phyloP scores from a whole-genome alignment of 2,329 filamentous ascomycete genomes.

The Beauveria brongniartii region DNA sequence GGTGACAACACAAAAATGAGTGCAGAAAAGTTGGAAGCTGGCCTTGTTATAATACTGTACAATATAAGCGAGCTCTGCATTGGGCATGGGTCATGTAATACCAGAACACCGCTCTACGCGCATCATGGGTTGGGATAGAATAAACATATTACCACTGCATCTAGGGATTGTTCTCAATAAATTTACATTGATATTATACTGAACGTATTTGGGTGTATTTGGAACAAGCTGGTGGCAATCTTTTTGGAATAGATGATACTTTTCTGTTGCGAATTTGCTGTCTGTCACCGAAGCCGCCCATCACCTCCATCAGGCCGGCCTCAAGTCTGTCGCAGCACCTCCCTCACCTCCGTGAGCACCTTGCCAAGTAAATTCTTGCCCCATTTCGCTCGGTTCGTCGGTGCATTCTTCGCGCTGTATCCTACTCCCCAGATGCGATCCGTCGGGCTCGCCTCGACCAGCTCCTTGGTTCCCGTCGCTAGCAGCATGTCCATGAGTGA shows the following conservation, averaged over 20 bases:
- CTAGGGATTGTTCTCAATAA: neutral
- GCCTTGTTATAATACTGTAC: constrained; percentile 9
- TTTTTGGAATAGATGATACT: too few relatives aligned
- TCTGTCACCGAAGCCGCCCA: too few relatives aligned
- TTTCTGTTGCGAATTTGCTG: too few relatives aligned
- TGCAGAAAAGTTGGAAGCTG: neutral
- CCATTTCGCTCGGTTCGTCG: constrained; percentile 41
- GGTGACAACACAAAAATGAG: neutral
- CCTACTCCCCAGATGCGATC: constrained; percentile 63
- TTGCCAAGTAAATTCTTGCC: constrained; percentile 58
- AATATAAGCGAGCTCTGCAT: constrained; percentile 7
- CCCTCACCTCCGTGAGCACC: constrained; percentile 51
- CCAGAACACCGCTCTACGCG: constrained; percentile 8
- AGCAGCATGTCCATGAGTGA: constrained; percentile 42
- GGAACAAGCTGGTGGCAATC: too few relatives aligned
- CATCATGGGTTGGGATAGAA: constrained; percentile 9
- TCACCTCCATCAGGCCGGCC: constrained; percentile 12
- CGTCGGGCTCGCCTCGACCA: constrained; percentile 54
- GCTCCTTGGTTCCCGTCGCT: constrained; percentile 48
- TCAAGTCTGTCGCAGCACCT: constrained; percentile 35
- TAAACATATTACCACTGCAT: neutral
- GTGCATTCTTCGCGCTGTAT: constrained; percentile 43
- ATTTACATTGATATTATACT: neutral
- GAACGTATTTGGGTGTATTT: neutral
- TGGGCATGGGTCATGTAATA: constrained; percentile 6